Evolutionary conservation across 306 rosid species (phyloP), one percentile per base, ranked within the genome.

Genomic region (Fragaria iinumae): DNA sequence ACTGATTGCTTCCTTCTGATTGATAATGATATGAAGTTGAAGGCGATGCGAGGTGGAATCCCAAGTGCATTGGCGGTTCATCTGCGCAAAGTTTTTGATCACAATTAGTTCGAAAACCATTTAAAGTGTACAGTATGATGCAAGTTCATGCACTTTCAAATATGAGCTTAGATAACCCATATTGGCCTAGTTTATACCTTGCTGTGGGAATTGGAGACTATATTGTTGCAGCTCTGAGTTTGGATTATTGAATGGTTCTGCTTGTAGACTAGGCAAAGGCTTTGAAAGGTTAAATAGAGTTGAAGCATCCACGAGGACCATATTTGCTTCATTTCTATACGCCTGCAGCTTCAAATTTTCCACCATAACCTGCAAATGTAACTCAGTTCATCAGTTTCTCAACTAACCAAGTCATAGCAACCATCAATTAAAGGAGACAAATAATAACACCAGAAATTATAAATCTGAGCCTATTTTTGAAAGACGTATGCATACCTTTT

Each of bases 131-230:
- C 41, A 64, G 6, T 11, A 59, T 8, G 20, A 3, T 8, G 1
- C 8, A 2, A 57, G 34, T 27, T 12, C 38, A 27, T 25, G 67
- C 38, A 14, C 41, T 62, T 12, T 13, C n/a, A 62, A 12, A 62
- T 29, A 62, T 62, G 67, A 62, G 11, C 43, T 62, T 12, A 63
- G 39, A 29, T 63, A 32, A 29, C 67, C 8, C 36, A 25, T 32
- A 63, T 32, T 32, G 43, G 43, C 68, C 43, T 63, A 63, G 43
- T 63, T 66, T 38, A 55, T 82, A 90, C 90, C 89, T 83, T 86
- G 84, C 13, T 27, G 79, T 48, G 25, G 9, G 56, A 67, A 12
- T 44, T 81, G 73, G 27, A 49, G 75, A 17, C 70, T 59, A 77
- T 6, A 16, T 11, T 38, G 76, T 44, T 68, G 85, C 63, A 70